Evolutionary conservation across 2,329 filamentous ascomycete genomes (phyloP).

Genomic region (Ascochyta lentis): DNA sequence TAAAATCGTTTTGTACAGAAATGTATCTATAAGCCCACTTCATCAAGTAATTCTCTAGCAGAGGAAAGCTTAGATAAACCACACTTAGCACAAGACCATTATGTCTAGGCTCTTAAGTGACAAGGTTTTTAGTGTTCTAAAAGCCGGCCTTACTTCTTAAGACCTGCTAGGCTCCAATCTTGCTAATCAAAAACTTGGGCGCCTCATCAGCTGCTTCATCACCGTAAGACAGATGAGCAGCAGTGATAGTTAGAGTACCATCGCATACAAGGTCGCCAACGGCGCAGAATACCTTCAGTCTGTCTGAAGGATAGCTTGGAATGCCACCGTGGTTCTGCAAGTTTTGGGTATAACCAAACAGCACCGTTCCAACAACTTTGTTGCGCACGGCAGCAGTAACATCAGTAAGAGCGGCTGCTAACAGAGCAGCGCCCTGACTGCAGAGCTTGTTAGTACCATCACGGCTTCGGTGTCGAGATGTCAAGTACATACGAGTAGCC

Average conservation of each 20-base stretch:
- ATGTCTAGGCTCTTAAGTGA: too few relatives aligned
- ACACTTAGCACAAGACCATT: too few relatives aligned
- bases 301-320: constrained; percentile 41
- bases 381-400: constrained; percentile 37
- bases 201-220: constrained; percentile 34
- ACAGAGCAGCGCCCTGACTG: constrained; percentile 51
- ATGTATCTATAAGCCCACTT: too few relatives aligned
- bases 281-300: constrained; percentile 49
- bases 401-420: constrained; percentile 43
- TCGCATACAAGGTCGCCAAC: constrained; percentile 44
- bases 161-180: constrained; percentile 14
- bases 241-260: constrained; percentile 43
- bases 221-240: constrained; percentile 44
- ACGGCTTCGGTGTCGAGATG: background rate
- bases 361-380: constrained; percentile 48
- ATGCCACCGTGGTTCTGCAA: constrained; percentile 47
- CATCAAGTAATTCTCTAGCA: too few relatives aligned
- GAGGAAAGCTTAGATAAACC: too few relatives aligned
- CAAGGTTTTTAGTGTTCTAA: too few relatives aligned
- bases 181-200: constrained; percentile 34
- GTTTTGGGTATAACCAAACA: constrained; percentile 53
- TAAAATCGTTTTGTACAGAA: too few relatives aligned
- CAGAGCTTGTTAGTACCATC: background rate
- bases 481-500: constrained; percentile 50
- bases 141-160: too few relatives aligned